These are phyloP conservation scores for Venturia aucupariae DNA, from an alignment of 2,329 filamentous ascomycete species.

Conservation along the genomic window DNA sequence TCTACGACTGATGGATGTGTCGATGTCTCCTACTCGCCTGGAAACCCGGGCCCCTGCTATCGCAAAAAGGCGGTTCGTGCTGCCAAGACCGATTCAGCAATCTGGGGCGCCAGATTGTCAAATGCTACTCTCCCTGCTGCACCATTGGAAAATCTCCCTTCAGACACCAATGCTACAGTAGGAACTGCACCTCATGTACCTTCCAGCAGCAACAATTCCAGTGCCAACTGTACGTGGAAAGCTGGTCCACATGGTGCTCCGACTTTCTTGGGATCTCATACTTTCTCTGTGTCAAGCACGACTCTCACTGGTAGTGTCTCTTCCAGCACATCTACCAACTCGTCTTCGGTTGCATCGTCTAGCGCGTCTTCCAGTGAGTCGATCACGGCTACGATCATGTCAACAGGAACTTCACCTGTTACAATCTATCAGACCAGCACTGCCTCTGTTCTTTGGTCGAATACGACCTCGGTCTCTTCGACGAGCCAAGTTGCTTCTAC, in stretches of 20 bases:
- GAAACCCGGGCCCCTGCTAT: neutral
- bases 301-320: no score
- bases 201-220: no score
- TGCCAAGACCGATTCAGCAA: neutral
- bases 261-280: no score
- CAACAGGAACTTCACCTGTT: neutral
- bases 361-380: neutral
- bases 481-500: neutral
- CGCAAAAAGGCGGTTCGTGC: neutral
- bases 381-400: neutral
- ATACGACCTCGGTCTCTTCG: neutral
- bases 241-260: no score
- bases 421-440: neutral
- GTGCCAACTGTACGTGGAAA: no score
- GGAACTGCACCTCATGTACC: no score
- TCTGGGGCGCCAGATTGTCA: neutral
- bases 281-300: no score
- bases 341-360: neutral
- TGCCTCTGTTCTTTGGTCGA: neutral
- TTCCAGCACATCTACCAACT: neutral
- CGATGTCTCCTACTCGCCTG: neutral
- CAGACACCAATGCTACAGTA: neutral
- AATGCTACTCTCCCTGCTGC: neutral
- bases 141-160: neutral
- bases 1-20: neutral